Base-by-base conservation (phyloP, 306 rosid genomes). In the Ormosia semicastrata region DNA sequence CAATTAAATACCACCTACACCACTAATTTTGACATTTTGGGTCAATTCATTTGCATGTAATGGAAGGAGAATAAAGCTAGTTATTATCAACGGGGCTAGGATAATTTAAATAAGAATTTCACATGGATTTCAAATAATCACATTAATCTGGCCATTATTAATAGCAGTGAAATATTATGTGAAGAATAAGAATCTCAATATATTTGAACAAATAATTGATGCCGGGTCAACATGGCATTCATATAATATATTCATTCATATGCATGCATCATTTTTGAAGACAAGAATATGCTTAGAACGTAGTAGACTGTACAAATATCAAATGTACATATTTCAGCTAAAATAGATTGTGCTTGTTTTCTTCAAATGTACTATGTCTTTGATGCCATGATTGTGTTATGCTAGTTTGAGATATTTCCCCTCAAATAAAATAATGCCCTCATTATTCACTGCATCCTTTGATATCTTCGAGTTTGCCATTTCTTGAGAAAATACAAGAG, bases 11-110 rank as follows among this genome's bases (percentile, higher is more conserved):
- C 12, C 6, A 18, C 13, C 62, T 34, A 9, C 7, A 34, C n/a
- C n/a, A n/a, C 36, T 66, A 64, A 47, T 30, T 57, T 54, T 66
- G 47, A 60, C n/a, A 66, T 39, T 41, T 53, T 24, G 47, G 34
- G 37, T 71, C 57, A 53, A 64, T 13, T 43, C 54, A 6, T 57
- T 71, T 83, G 63, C 79, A 49, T 62, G 64, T 76, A 56, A 46
- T 75, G 71, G 73, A 77, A 77, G 59, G 82, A 71, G 80, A 82
- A 47, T 82, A 39, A 56, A 70, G 66, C 52, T 43, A 57, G 30
- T 44, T 69, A 50, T 32, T 34, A n/a, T 56, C 12, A 33, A 36
- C 6, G 40, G 37, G 29, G 39, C 7, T 33, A 29, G 39, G 47
- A 46, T 8, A 43, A 24, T 36, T 59, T 11, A 41, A 75, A 32